Base-by-base conservation (phyloP, 2,329 filamentous ascomycete genomes). In the Lasiodiplodia sp. region DNA sequence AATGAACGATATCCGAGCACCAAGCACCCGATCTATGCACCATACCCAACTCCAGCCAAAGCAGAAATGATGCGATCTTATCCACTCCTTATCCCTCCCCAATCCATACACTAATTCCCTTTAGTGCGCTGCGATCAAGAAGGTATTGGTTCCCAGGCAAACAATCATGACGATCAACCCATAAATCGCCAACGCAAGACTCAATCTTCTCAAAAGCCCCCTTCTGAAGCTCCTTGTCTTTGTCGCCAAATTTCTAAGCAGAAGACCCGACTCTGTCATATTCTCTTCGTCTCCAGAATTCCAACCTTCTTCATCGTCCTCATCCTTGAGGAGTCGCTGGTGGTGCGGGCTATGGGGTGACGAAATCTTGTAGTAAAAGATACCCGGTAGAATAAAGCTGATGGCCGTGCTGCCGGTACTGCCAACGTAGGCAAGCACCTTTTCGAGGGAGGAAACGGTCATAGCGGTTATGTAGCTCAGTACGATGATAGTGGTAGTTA, bases 291-390 rank as follows among this genome's bases (percentile, higher is more conserved):
- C 87, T 1, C 84, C 84, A 21, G 81, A 82, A 10, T 85, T 84
- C 31, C 85, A 85, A 60, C 92, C 91, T 47, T 87, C 85, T n/a
- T 89, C 89, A 71, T 95, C 92, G 74, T 98, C 96, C 72, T 97
- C 93, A 75, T 96, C 94, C 78, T 98, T 98, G 71, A 93, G 84
- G 11, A 98, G 84, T 16, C 91, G 88, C 78, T 97, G 95, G 74
- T 97, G 94, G 71, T 95, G 89, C 34, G 90, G 87, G 55, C 92
- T 95, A 67, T 97, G 91, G 0, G 96, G 96, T 28, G 93, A 89
- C 14, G 93, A 96, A 70, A 99, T 98, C 81, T 98, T 98, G 83
- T 98, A 99, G 81, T 98, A 99, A 80, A 99, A 99, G 4, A 99
- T 82, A 0, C 96, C 96, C 0, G 96, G 96, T 0, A 99, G 86